These are phyloP conservation scores for Allantophomopsis cytisporea DNA, from an alignment of 2,329 filamentous ascomycete species.

Conservation along the genomic window DNA sequence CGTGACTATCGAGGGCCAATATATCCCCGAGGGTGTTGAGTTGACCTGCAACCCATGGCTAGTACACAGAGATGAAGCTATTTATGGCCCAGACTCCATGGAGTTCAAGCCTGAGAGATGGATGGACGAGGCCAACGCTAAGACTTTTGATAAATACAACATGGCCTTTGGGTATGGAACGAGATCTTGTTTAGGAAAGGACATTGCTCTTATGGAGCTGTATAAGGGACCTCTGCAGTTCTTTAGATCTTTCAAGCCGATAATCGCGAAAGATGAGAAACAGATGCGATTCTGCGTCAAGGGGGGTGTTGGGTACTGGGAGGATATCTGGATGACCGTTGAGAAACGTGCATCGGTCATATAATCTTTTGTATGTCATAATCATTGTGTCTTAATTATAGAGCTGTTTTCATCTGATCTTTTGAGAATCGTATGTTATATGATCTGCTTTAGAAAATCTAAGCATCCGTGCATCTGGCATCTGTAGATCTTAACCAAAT, in stretches of 20 bases:
- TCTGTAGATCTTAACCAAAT: too few relatives aligned
- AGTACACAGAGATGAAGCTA: slow-evolving; percentile 26
- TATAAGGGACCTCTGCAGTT: slow-evolving; percentile 31
- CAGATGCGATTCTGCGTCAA: slow-evolving; percentile 24
- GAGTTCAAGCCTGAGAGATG: slow-evolving; percentile 35
- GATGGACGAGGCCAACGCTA: slow-evolving; percentile 25
- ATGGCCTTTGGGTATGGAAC: slow-evolving; percentile 36
- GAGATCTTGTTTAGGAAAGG: slow-evolving; percentile 30
- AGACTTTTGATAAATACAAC: slow-evolving; percentile 29
- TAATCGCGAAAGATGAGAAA: slow-evolving; percentile 15
- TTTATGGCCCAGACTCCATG: slow-evolving; percentile 28
- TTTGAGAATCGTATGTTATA: too few relatives aligned
- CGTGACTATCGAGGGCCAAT: slow-evolving; percentile 3
- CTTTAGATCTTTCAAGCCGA: slow-evolving; percentile 23
- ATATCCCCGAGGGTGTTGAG: slow-evolving; percentile 20
- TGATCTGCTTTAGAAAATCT: too few relatives aligned
- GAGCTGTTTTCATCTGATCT: too few relatives aligned
- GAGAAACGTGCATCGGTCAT: neutral
- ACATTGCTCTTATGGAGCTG: slow-evolving; percentile 37
- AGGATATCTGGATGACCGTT: slow-evolving; percentile 24
- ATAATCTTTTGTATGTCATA: too few relatives aligned
- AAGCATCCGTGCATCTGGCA: too few relatives aligned
- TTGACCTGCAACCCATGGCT: slow-evolving; percentile 31
- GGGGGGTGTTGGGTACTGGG: slow-evolving; percentile 26
- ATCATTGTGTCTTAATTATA: too few relatives aligned